Conservation (phyloP, 768 basidiomycete species). For the Tricholoma matsutake region DNA sequence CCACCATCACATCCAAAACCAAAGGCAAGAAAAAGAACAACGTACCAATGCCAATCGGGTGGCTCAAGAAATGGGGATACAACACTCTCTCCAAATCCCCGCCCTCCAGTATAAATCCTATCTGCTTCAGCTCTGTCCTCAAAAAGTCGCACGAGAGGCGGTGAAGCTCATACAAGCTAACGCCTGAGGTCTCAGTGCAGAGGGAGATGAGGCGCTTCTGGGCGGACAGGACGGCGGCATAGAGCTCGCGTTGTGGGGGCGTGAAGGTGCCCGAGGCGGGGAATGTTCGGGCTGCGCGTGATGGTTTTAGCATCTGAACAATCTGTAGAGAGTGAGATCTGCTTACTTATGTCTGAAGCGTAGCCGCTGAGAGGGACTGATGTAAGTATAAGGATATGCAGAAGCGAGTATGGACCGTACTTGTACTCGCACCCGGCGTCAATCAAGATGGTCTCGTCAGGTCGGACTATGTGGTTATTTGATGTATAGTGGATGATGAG, state of each 20-base stretch:
- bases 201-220: slow-evolving; percentile 65
- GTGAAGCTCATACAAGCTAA: slow-evolving; percentile 78
- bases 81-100: slow-evolving; percentile 68
- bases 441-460: slow-evolving; percentile 77
- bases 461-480: slow-evolving; percentile 74
- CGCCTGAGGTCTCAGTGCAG: slow-evolving; percentile 53
- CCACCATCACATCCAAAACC: slow-evolving; percentile 3
- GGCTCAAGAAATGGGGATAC: slow-evolving; percentile 92
- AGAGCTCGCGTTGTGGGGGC: slow-evolving; percentile 78
- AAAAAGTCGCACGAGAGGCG: slow-evolving; percentile 64
- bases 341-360: slow-evolving; percentile 88
- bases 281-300: slow-evolving; percentile 70
- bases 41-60: slow-evolving; percentile 88
- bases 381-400: slow-evolving; percentile 1
- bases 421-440: slow-evolving; percentile 94
- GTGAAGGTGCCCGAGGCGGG: slow-evolving; percentile 84
- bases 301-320: slow-evolving; percentile 2
- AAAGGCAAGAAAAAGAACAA: slow-evolving; percentile 4
- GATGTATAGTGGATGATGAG: slow-evolving; percentile 93
- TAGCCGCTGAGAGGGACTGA: slow-evolving; percentile 59
- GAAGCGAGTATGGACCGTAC: slow-evolving; percentile 37
- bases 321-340: background rate
- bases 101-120: slow-evolving; percentile 63
- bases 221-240: slow-evolving; percentile 69
- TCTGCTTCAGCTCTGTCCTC: slow-evolving; percentile 67